These are phyloP conservation scores for Termitomyces sp. DNA, from an alignment of 1,284 basidiomycete species.

Conservation along the genomic window DNA sequence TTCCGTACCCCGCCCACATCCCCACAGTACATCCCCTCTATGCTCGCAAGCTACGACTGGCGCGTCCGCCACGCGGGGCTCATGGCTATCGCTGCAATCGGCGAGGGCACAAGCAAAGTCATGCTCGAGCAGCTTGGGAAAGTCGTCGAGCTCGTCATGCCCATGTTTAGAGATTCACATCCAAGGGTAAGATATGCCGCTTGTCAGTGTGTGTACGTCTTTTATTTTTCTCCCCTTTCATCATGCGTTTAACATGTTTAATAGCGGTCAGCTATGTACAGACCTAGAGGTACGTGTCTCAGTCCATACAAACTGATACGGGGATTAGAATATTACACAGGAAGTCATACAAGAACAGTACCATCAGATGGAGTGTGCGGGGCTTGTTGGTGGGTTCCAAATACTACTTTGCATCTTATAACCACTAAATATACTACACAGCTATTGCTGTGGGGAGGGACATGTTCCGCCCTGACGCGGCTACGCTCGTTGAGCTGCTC, in stretches of 20 bases:
- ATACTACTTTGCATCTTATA: no score
- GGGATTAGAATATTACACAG: conserved; percentile 27
- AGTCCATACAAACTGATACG: neutral
- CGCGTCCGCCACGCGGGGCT: conserved; percentile 74
- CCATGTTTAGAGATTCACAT: conserved; percentile 72
- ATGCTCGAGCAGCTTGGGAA: conserved; percentile 75
- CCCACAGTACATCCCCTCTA: conserved; percentile 60
- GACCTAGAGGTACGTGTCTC: conserved; percentile 60
- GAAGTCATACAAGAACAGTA: conserved; percentile 73
- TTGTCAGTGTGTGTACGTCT: conserved; percentile 78
- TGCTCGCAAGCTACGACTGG: conserved; percentile 80
- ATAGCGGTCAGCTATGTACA: conserved; percentile 72
- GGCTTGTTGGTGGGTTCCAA: conserved; percentile 69
- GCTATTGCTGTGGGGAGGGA: conserved; percentile 80
- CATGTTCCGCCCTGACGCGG: conserved; percentile 70
- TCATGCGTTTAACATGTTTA: conserved; percentile 21
- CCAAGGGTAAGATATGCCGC: conserved; percentile 81
- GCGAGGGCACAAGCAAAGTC: conserved; percentile 69
- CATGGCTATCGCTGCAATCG: conserved; percentile 76
- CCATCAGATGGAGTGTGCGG: conserved; percentile 80
- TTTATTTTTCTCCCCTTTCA: neutral
- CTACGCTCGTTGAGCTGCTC: conserved; percentile 65
- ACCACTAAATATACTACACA: no score
- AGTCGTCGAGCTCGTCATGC: conserved; percentile 69
- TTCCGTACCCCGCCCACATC: neutral